Evolutionary conservation across 2,329 filamentous ascomycete species (phyloP).

Genomic region (Monilinia vaccinii-corymbosi): DNA sequence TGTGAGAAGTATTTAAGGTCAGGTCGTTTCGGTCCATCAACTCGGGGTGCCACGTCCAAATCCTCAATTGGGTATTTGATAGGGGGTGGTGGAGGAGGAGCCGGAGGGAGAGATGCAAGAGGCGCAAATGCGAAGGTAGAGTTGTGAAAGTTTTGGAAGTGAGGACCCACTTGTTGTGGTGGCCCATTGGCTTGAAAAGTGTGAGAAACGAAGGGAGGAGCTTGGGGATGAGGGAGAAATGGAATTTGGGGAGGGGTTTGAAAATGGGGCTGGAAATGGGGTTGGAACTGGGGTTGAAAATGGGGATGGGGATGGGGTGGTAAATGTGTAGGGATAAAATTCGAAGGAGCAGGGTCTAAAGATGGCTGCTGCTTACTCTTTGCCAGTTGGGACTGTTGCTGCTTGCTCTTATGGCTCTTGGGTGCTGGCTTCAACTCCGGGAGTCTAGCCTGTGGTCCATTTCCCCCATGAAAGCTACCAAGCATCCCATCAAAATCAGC

Average conservation of each 20-base stretch:
- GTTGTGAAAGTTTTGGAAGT: conserved; percentile 34
- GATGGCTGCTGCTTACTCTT: conserved; percentile 33
- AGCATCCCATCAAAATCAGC: conserved; percentile 30
- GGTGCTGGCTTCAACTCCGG: conserved; percentile 66
- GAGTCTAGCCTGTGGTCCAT: conserved; percentile 45
- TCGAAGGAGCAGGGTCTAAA: conserved; percentile 27
- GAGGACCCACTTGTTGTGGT: conserved; percentile 26
- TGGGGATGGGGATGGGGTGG: conserved; percentile 17
- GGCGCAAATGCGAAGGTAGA: conserved; percentile 38
- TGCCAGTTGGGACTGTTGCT: conserved; percentile 34
- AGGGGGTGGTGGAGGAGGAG: conserved; percentile 59
- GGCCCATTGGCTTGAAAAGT: conserved; percentile 28
- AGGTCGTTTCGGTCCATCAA: conserved; percentile 57
- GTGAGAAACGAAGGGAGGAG: conserved; percentile 25
- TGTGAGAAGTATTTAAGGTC: conserved; percentile 67
- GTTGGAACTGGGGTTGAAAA: conserved; percentile 11
- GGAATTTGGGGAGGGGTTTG: conserved; percentile 16
- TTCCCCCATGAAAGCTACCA: conserved; percentile 27
- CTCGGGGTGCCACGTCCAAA: conserved; percentile 64
- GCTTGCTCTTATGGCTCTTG: conserved; percentile 59
- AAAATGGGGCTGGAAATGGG: conserved; percentile 11
- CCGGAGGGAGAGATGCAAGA: conserved; percentile 38
- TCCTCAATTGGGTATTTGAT: conserved; percentile 97
- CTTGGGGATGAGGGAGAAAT: conserved; percentile 17
- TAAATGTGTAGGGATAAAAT: conserved; percentile 11